These are phyloP conservation scores for Ganoderma resinaceum DNA, from an alignment of 1,284 basidiomycete genomes.

Conservation along the genomic window DNA sequence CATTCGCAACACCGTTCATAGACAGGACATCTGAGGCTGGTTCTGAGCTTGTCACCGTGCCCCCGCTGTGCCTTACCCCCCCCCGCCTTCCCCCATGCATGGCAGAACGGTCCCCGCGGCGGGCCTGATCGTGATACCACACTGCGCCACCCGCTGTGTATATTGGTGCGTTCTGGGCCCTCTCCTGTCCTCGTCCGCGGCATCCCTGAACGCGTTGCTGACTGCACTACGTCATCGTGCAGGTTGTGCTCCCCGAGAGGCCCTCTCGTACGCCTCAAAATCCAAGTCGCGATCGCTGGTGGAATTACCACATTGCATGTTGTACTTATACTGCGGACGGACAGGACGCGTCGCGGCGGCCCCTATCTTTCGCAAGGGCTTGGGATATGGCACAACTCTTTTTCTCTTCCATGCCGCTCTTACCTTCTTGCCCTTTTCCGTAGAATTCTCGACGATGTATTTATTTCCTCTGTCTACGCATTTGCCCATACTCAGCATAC, in stretches of 20 bases:
- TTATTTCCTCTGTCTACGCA: background rate
- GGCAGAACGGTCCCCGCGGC: background rate
- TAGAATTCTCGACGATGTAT: background rate
- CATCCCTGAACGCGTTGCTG: background rate
- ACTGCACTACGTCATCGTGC: background rate
- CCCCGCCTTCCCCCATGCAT: background rate
- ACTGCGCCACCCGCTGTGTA: background rate
- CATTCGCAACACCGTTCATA: constrained; percentile 14
- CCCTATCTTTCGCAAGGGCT: background rate
- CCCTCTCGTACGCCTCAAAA: background rate
- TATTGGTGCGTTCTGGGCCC: background rate
- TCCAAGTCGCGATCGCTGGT: background rate
- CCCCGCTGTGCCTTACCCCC: background rate
- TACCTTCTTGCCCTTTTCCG: background rate
- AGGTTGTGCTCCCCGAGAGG: background rate
- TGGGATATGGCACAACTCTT: background rate
- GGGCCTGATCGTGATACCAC: background rate
- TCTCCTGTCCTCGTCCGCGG: background rate
- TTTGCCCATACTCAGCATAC: background rate
- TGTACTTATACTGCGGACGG: background rate
- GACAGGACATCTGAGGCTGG: background rate
- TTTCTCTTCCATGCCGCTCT: background rate
- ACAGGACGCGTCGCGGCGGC: background rate
- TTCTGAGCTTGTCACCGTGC: background rate
- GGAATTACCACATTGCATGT: background rate